Evolutionary conservation across 208 protist species (phyloP).

Genomic region (Trichomonas vaginalis): DNA sequence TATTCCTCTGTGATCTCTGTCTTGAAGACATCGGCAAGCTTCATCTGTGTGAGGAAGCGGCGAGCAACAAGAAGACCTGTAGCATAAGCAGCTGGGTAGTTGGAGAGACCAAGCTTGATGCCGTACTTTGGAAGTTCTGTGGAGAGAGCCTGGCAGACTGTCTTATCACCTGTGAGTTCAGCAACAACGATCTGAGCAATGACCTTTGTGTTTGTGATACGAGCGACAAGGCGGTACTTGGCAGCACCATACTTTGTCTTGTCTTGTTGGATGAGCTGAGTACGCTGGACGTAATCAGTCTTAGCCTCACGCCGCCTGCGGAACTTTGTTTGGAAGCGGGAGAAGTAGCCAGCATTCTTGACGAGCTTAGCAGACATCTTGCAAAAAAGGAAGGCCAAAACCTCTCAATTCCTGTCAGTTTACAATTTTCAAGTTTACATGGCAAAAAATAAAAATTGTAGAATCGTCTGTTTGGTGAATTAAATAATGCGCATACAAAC

Average conservation of each 20-base stretch:
- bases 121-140: slow-evolving; percentile 86
- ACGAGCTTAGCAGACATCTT: slow-evolving; percentile 41
- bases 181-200: slow-evolving; percentile 78
- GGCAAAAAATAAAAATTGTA: no score
- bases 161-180: no score
- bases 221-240: slow-evolving; percentile 90
- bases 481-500: no score
- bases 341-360: slow-evolving; percentile 77
- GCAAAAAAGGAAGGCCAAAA: not conserved
- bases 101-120: slow-evolving; percentile 78
- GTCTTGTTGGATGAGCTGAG: slow-evolving; percentile 79
- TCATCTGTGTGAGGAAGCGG: no score
- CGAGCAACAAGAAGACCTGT: no score
- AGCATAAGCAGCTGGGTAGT: no score
- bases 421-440: no score
- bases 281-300: slow-evolving; percentile 88
- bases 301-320: slow-evolving; percentile 72
- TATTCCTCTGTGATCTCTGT: no score
- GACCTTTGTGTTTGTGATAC: slow-evolving; percentile 64
- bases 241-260: slow-evolving; percentile 94
- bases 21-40: no score
- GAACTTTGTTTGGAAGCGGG: slow-evolving; percentile 91
- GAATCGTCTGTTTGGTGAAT: no score
- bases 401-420: not conserved
- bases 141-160: no score